Base-by-base conservation (phyloP, 169 alveolate species). In the Cryptosporidium sp. region DNA sequence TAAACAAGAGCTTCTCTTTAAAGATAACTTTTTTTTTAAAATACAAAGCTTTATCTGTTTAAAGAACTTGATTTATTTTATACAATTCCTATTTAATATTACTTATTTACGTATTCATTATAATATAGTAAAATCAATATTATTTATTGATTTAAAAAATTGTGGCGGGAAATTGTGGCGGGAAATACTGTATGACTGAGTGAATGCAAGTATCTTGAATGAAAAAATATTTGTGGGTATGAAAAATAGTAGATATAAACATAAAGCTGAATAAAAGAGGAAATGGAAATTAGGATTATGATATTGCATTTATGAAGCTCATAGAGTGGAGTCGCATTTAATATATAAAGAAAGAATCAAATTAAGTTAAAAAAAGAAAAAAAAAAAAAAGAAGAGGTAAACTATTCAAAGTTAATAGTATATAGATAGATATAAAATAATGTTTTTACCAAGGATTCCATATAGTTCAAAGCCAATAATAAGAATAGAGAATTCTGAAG, bases 381-480 rank as follows among this genome's bases (percentile, higher is more conserved):
- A 31, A 31, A 31, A 33, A 29, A 0, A 60, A 10, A 10, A 31
- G 1, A 31, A 31, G 35, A 31, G 35, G 35, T 26, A 60, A 60
- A 31, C 23, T 60, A n/a, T 35, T 31, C 48, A 42, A 8, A 42
- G 16, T 31, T n/a, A 33, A 31, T 23, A 29, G 37, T 26, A 23
- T 65, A 33, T 14, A 65, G 51, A 52, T 16, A 3, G 42, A 65
- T n/a, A 37, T n/a, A 3, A 31, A n/a, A 65, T 35, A 23, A 80
- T 80, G 89, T 80, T 80, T 62, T 48, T 80, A 16, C 42, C 80
- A 42, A 62, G 53, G 37, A 65, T 42, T 37, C 89, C 89, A 62
- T 65, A 45, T 26, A 80, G 33, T 26, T 31, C 29, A 29, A 80
- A 45, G 14, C 89, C 89, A 23, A n/a, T 80, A 23, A 23, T 65